These are phyloP conservation scores for Wickerhamiella kurtzmanii DNA, from an alignment of 805 yeast species.

Conservation along the genomic window DNA sequence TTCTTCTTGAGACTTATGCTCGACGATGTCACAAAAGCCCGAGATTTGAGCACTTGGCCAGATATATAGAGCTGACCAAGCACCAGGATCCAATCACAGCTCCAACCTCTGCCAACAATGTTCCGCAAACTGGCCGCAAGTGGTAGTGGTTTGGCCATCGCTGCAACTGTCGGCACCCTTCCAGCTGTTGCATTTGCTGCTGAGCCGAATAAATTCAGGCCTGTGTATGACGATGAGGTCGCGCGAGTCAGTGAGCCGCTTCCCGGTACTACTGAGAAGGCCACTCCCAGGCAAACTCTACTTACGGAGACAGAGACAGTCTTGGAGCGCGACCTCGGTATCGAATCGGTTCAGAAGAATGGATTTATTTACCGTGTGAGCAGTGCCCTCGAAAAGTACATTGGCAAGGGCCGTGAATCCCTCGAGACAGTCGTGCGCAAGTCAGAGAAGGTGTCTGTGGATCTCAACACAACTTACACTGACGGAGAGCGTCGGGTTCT, in stretches of 20 bases:
- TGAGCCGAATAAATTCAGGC: conserved; percentile 11
- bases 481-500: conserved; percentile 51
- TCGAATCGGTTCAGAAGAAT: conserved; percentile 29
- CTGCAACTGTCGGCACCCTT: conserved; percentile 5
- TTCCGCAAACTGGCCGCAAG: background rate
- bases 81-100: background rate
- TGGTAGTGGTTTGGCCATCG: background rate
- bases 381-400: conserved; percentile 33
- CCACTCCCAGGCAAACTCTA: conserved; percentile 9
- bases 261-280: conserved; percentile 21
- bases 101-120: background rate
- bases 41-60: background rate
- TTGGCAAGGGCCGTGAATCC: conserved; percentile 37
- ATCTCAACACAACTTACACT: conserved; percentile 38
- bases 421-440: conserved; percentile 25
- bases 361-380: conserved; percentile 48
- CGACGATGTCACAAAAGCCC: no score
- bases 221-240: conserved; percentile 24
- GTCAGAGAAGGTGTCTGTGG: conserved; percentile 32
- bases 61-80: background rate
- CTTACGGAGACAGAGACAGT: conserved; percentile 10
- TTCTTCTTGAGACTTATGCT: no score
- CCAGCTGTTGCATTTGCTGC: conserved; percentile 7
- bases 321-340: conserved; percentile 12
- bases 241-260: conserved; percentile 13